phyloP scores from a whole-genome alignment of 2,329 filamentous ascomycete species.

The Colletotrichum lini region DNA sequence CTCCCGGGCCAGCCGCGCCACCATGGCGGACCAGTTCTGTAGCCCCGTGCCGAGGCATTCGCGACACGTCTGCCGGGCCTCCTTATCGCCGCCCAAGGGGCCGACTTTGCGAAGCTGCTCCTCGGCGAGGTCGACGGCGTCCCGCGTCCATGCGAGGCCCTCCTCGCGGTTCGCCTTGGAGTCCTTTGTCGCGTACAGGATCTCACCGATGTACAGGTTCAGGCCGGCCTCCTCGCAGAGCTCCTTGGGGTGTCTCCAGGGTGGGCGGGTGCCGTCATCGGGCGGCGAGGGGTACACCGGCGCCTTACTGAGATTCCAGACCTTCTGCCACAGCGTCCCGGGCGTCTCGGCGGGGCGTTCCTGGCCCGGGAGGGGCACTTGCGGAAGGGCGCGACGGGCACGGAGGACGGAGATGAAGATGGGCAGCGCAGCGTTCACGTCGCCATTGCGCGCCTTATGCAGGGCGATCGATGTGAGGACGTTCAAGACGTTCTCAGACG shows the following conservation, averaged over 20 bases:
- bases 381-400: constrained; percentile 75
- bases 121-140: constrained; percentile 87
- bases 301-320: constrained; percentile 52
- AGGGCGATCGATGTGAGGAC: constrained; percentile 84
- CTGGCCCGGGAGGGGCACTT: constrained; percentile 49
- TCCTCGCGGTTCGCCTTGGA: constrained; percentile 67
- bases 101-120: constrained; percentile 69
- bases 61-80: constrained; percentile 72
- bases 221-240: constrained; percentile 88
- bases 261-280: constrained; percentile 76
- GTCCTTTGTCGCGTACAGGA: constrained; percentile 81
- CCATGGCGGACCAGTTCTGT: constrained; percentile 88
- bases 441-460: constrained; percentile 79
- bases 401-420: constrained; percentile 89
- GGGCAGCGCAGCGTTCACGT: constrained; percentile 80
- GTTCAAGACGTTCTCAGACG: constrained; percentile 82
- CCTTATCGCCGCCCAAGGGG: constrained; percentile 11
- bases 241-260: constrained; percentile 74
- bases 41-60: constrained; percentile 84
- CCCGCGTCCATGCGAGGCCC: constrained; percentile 90
- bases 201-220: constrained; percentile 93
- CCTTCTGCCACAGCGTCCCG: constrained; percentile 28
- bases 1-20: constrained; percentile 72
- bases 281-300: constrained; percentile 80
- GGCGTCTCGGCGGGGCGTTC: constrained; percentile 21